Conservation (phyloP, 2,329 filamentous ascomycete genomes). For the Pyrenophora graminea region DNA sequence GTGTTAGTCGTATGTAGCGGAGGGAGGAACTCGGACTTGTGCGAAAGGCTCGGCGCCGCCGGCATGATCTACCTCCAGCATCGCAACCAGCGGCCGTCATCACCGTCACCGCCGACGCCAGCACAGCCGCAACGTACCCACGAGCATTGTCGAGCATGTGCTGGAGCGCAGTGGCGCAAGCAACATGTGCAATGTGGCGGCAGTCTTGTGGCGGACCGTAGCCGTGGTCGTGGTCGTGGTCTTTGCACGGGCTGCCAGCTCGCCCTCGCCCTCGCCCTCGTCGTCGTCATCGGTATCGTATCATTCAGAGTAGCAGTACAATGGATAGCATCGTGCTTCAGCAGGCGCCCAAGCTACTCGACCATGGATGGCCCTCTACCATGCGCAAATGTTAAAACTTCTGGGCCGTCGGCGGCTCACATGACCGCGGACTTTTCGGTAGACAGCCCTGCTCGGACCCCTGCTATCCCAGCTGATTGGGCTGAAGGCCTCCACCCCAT, state of each 20-base stretch:
- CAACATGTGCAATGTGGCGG: neutral
- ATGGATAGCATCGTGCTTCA: slow-evolving; percentile 35
- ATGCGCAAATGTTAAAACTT: slow-evolving; percentile 14
- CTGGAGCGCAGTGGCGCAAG: slow-evolving; percentile 21
- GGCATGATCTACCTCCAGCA: slow-evolving; percentile 27
- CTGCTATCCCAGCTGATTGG: slow-evolving; percentile 43
- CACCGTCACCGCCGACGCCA: slow-evolving; percentile 19
- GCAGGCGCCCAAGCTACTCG: slow-evolving; percentile 44
- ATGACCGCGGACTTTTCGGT: slow-evolving; percentile 32
- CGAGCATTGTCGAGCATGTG: neutral
- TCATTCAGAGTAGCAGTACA: slow-evolving; percentile 1
- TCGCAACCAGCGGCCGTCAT: slow-evolving; percentile 1
- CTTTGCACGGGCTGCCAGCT: too few species aligned
- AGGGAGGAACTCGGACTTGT: slow-evolving; percentile 5
- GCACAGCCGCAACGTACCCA: slow-evolving; percentile 32
- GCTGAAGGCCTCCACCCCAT: slow-evolving; percentile 36
- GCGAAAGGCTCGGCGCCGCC: slow-evolving; percentile 29
- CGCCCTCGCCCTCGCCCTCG: neutral
- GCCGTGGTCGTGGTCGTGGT: too few species aligned
- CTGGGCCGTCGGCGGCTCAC: slow-evolving; percentile 38
- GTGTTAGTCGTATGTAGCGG: neutral
- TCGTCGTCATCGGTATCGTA: slow-evolving; percentile 10
- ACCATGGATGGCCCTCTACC: slow-evolving; percentile 22
- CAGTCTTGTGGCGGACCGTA: slow-evolving; percentile 3
- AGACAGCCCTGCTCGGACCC: slow-evolving; percentile 36